Conservation (phyloP, 1,284 basidiomycete species). For the Boletus holoroseus region DNA sequence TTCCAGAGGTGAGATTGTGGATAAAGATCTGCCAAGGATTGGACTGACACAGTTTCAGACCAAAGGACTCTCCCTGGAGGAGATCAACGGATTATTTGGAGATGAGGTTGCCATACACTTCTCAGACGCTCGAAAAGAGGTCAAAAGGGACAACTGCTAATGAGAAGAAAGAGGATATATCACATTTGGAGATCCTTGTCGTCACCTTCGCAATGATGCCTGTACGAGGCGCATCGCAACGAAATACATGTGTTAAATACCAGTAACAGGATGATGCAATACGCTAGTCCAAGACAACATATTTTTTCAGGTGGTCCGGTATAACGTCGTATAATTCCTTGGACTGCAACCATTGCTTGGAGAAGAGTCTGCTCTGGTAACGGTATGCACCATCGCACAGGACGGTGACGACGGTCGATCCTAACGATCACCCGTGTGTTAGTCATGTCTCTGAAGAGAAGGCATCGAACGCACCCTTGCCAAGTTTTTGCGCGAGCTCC, state of each 20-base stretch:
- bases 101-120: constrained; percentile 1
- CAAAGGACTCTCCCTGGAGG: constrained; percentile 5
- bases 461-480: constrained; percentile 52
- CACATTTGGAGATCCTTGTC: not conserved
- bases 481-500: constrained; percentile 82
- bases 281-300: constrained; percentile 74
- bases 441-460: not conserved
- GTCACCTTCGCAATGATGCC: not conserved
- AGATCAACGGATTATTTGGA: constrained; percentile 4
- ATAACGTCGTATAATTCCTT: constrained; percentile 81
- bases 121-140: not conserved
- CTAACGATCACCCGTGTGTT: constrained; percentile 36
- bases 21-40: not conserved
- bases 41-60: constrained; percentile 1
- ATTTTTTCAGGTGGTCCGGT: constrained; percentile 83
- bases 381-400: constrained; percentile 94
- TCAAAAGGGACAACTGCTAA: not conserved
- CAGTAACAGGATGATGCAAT: not conserved
- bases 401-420: constrained; percentile 85
- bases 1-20: constrained; percentile 2
- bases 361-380: constrained; percentile 95
- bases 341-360: constrained; percentile 86
- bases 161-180: not conserved
- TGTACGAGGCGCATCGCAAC: not conserved
- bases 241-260: not conserved